Conservation (phyloP, 306 rosid genomes). For the Pyrus betulifolia region DNA sequence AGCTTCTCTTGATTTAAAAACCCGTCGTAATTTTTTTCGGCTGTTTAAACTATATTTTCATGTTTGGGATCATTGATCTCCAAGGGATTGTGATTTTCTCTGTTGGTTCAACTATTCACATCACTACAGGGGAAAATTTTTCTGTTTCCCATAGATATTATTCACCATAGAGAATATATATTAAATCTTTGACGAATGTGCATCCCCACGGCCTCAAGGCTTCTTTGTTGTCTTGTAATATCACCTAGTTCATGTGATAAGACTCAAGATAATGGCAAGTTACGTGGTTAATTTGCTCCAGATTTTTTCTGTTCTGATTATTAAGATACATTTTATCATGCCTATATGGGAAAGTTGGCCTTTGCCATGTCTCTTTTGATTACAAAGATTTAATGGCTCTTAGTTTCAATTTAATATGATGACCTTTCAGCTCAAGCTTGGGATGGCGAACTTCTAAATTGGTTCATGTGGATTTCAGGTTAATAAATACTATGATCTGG, state of each 20-base stretch:
- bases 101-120: background rate
- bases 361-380: background rate
- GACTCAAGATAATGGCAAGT: background rate
- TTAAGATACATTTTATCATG: background rate
- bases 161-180: background rate
- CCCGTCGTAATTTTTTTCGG: background rate
- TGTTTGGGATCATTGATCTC: background rate
- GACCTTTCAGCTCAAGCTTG: background rate
- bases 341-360: background rate
- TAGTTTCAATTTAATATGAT: background rate
- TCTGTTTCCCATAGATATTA: background rate
- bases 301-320: background rate
- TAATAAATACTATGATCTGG: slow-evolving; percentile 88
- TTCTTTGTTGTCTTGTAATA: background rate
- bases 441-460: background rate
- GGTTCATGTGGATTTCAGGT: slow-evolving; percentile 51
- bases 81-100: background rate
- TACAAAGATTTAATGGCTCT: background rate
- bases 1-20: background rate
- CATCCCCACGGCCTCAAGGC: background rate
- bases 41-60: background rate
- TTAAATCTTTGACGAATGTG: background rate
- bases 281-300: no score
- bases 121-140: background rate
- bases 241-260: background rate